Evolutionary conservation across 768 basidiomycete species (phyloP), one percentile per base, ranked within the genome.

Genomic region (Tylopilus plumbeoviolaceoides): DNA sequence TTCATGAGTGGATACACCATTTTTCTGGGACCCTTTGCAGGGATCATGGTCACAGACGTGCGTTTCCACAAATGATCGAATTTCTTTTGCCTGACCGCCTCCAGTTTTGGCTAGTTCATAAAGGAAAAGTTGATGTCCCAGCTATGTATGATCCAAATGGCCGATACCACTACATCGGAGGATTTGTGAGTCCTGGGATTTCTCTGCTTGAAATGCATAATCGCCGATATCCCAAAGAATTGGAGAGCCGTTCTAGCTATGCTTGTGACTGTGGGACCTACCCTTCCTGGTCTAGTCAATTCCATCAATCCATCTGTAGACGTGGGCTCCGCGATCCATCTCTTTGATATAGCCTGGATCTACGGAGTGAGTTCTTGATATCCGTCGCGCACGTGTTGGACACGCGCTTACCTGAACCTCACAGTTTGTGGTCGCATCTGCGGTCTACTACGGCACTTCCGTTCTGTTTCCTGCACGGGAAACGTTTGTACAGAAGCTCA

Each of bases 1-100:
- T 91, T 92, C 71, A 89, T 92, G 85, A 79, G 78, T 18, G 89
- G 88, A 5, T 94, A 93, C 63, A 87, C 89, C 0, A 82, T 94
- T 27, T 90, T 95, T 65, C 73, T 95, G 12, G 90, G 89, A 1
- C 91, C 92, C 1, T 86, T 95, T 59, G 84, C 87, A 31, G 88
- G 85, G 12, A 84, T 94, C 60, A 79, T 85, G 75, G 78, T 80
- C 47, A 74, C 76, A 30, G 76, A 79, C 47, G 74, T 87, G 59
- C 58, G 83, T 71, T 28, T 27, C 25, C n/a, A 27, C 33, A 17
- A 41, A 11, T 6, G 48, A 8, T 44, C 25, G 25, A 48, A 36
- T 39, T 33, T 9, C 20, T 46, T 27, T 27, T n/a, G n/a, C 20
- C 40, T 52, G 51, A 38, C 44, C 28, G 15, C 45, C 38, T 38